Conservation (phyloP, 2,329 filamentous ascomycete genomes). For the Hymenotorrendiella dingleyae region DNA sequence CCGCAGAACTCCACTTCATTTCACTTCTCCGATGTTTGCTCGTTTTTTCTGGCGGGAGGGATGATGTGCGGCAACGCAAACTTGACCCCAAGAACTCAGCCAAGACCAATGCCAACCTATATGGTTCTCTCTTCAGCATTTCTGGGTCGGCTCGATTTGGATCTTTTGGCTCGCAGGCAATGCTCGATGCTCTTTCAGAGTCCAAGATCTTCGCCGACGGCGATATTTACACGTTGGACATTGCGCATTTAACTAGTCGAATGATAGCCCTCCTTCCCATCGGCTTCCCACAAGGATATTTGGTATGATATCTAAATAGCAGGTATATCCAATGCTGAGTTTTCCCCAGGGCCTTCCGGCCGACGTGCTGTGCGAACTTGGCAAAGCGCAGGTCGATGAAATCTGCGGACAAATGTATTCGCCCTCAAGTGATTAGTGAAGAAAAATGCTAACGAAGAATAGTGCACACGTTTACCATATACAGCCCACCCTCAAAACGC, state of each 20-base stretch:
- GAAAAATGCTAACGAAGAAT: too few species aligned
- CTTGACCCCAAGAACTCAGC: conserved; percentile 3
- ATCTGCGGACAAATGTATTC: too few species aligned
- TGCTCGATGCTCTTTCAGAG: conserved; percentile 12
- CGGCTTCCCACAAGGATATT: neutral
- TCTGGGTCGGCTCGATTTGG: conserved; percentile 6
- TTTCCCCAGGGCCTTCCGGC: neutral
- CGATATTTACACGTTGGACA: neutral
- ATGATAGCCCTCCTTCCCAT: neutral
- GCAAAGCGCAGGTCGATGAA: too few species aligned
- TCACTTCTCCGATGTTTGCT: conserved; percentile 5
- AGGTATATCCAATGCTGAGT: neutral
- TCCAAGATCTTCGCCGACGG: conserved; percentile 5
- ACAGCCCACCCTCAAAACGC: too few species aligned
- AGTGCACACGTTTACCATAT: too few species aligned
- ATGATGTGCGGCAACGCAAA: conserved; percentile 4
- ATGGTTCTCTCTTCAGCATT: conserved; percentile 4
- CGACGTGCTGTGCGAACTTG: too few species aligned
- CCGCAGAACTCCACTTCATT: conserved; percentile 4
- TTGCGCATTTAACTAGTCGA: neutral
- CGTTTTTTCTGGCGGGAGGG: neutral
- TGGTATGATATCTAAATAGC: neutral
- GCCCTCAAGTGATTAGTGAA: too few species aligned
- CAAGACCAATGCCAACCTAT: conserved; percentile 6
- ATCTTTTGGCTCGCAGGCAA: conserved; percentile 5